Evolutionary conservation across 768 basidiomycete genomes (phyloP), one percentile per base, ranked within the genome.

Genomic region (Grammothele lineata): DNA sequence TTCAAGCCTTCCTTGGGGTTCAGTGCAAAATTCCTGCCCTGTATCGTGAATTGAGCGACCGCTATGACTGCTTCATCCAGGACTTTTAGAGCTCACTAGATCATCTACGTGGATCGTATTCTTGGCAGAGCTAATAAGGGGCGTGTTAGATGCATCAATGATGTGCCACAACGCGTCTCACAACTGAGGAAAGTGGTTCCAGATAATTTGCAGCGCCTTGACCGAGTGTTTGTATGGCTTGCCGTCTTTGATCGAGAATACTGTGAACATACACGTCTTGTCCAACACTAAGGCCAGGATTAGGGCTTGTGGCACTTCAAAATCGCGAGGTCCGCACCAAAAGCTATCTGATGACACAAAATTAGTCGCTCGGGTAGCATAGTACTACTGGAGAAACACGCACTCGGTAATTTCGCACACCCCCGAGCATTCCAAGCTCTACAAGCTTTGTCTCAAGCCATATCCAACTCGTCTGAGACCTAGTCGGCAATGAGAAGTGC

Each of bases 91-190:
- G 61, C 74, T 49, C 51, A 83, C 82, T 38, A 95, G 72, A 62
- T 93, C 91, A 62, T 95, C 92, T 22, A 95, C 75, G 57, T 94
- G 91, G 33, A 95, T 82, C 0, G 91, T 92, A 62, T 92, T 88
- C 39, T 65, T 71, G 4, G 81, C 74, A 52, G 75, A 70, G 60
- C 84, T 87, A 51, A n/a, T 48, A 26, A 38, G 36, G 2, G 45
- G 30, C n/a, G n/a, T n/a, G n/a, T n/a, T n/a, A n/a, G n/a, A n/a
- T n/a, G n/a, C n/a, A n/a, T n/a, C n/a, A n/a, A n/a, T n/a, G n/a
- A n/a, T n/a, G n/a, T n/a, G n/a, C n/a, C n/a, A n/a, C n/a, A n/a
- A n/a, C n/a, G n/a, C 24, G 1, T 58, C 71, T 48, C 38, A 86
- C 89, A 81, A 90, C 59, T 87, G 85, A 5, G 87, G 83, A 58